Conservation (phyloP, 176 grass and related monocot genomes). For the Phyllostachys edulis region DNA sequence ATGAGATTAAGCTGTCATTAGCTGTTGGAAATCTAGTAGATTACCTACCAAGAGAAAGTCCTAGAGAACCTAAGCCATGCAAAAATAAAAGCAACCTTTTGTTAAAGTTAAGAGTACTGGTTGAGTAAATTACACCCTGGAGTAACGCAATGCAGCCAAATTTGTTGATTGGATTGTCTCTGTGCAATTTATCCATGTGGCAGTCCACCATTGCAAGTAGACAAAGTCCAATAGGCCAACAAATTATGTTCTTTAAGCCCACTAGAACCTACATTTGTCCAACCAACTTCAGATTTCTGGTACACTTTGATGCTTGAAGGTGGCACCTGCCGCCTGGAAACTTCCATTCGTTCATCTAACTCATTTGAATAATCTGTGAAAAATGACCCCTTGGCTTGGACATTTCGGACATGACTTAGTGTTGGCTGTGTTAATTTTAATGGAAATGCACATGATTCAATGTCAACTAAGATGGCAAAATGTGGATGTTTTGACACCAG, state of each 20-base stretch:
- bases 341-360: conserved; percentile 9
- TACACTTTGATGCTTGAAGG: background rate
- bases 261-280: background rate
- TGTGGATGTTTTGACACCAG: background rate
- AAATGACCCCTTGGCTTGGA: background rate
- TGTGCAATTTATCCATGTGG: conserved; percentile 8
- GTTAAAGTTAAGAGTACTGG: background rate
- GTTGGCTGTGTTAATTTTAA: background rate
- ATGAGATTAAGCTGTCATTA: background rate
- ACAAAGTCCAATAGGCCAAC: conserved; percentile 1
- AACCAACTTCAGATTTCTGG: background rate
- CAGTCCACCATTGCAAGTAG: background rate
- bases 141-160: background rate
- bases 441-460: background rate
- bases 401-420: background rate
- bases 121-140: background rate
- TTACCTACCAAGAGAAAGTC: conserved; percentile 24
- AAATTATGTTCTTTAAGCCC: background rate
- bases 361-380: background rate
- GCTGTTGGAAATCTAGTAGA: conserved; percentile 19
- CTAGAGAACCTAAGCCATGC: background rate
- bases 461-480: background rate
- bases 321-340: background rate
- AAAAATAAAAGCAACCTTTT: conserved; percentile 10
- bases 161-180: background rate